These are phyloP conservation scores for Saccharomycopsis hybrid DNA, from an alignment of 1,139 yeast species.

Conservation along the genomic window DNA sequence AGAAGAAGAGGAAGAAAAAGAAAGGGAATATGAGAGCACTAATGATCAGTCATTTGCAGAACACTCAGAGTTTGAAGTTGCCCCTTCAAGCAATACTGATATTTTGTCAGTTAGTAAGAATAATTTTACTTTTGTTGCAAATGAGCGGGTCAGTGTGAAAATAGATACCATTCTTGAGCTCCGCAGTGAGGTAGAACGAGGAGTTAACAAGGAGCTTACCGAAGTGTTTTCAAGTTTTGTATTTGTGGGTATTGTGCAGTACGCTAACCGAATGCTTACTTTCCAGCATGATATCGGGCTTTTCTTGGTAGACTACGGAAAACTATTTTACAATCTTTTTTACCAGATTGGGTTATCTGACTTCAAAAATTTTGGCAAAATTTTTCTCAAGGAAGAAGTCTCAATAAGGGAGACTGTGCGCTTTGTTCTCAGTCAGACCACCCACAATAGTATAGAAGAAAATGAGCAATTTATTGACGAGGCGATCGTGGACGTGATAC, in stretches of 20 bases:
- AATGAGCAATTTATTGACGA: conserved; percentile 23
- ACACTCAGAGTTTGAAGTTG: background rate
- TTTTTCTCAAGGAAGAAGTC: conserved; percentile 39
- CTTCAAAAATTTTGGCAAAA: conserved; percentile 75
- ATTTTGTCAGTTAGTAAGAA: background rate
- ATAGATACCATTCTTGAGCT: conserved; percentile 56
- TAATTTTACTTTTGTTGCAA: conserved; percentile 21
- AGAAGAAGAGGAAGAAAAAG: background rate
- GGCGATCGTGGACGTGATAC: conserved; percentile 29
- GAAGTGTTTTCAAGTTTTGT: conserved; percentile 63
- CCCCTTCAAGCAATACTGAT: background rate
- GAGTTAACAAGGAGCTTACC: conserved; percentile 50
- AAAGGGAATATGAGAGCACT: background rate
- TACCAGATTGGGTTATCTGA: conserved; percentile 76
- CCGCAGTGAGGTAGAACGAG: conserved; percentile 41
- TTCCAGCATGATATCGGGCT: conserved; percentile 77
- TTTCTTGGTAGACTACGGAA: conserved; percentile 74
- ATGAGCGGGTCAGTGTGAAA: conserved; percentile 34
- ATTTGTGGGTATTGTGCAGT: conserved; percentile 81
- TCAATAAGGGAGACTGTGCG: conserved; percentile 30
- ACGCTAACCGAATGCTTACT: conserved; percentile 60
- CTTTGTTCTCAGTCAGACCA: conserved; percentile 21
- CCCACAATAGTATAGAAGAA: conserved; percentile 14
- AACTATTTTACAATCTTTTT: conserved; percentile 60
- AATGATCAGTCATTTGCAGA: background rate